phyloP scores from a whole-genome alignment of 192 early-diverging fungal genomes.

The Coemansia sp. region DNA sequence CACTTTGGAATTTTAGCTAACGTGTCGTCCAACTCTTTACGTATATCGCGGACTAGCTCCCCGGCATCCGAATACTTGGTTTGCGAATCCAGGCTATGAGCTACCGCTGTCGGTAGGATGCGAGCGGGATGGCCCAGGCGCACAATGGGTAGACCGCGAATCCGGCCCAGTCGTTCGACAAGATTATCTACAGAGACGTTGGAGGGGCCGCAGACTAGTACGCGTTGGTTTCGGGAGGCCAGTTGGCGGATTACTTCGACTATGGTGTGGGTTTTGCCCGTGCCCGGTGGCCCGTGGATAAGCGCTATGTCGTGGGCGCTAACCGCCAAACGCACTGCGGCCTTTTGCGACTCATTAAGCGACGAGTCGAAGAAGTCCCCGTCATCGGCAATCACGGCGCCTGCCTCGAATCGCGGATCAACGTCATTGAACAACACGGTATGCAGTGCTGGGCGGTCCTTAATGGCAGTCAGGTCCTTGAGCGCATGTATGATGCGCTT shows the following conservation, averaged over 20 bases:
- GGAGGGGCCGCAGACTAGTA: constrained; percentile 88
- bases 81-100: constrained; percentile 69
- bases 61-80: constrained; percentile 70
- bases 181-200: constrained; percentile 91
- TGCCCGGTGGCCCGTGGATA: constrained; percentile 87
- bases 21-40: constrained; percentile 71
- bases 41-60: constrained; percentile 70
- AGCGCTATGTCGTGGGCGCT: constrained; percentile 66
- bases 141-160: constrained; percentile 62
- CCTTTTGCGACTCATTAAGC: constrained; percentile 70
- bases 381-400: neutral
- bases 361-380: constrained; percentile 58
- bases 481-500: constrained; percentile 48
- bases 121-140: constrained; percentile 87
- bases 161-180: constrained; percentile 69
- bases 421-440: constrained; percentile 45
- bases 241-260: constrained; percentile 87
- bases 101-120: constrained; percentile 65
- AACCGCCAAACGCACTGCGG: constrained; percentile 67
- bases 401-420: constrained; percentile 29
- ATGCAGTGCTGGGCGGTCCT: constrained; percentile 39
- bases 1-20: constrained; percentile 62
- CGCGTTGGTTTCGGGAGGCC: constrained; percentile 52
- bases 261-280: constrained; percentile 87
- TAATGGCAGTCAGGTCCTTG: constrained; percentile 8